Percentiles rank a stretch among this genome's conserved stretches.
These are phyloP conservation scores for Dendrocalamus sinicus DNA, from an alignment of 176 grass and related monocot genomes.

Conservation along the genomic window DNA sequence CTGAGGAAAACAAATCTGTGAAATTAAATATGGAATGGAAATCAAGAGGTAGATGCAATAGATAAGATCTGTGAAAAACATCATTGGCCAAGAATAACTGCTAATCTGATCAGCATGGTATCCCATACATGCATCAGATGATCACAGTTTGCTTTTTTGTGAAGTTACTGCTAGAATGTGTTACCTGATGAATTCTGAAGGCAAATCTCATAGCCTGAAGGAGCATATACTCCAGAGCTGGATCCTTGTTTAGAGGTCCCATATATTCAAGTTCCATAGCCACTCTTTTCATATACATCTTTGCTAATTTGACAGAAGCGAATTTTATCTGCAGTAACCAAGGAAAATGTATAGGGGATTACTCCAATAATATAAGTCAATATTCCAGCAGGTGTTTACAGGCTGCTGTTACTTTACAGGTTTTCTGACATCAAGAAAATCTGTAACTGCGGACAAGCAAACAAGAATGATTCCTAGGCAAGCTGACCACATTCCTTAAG, in stretches of 20 bases:
- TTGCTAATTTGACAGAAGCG: conserved; percentile 92
- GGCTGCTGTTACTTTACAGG: neutral
- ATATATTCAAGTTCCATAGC: conserved; percentile 91
- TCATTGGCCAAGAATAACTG: neutral
- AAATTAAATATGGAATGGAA: neutral
- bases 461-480: neutral
- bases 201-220: conserved; percentile 98
- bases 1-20: neutral
- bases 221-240: conserved; percentile 95
- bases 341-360: neutral
- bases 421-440: conserved; percentile 9
- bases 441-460: neutral
- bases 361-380: conserved; percentile 4
- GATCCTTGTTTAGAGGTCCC: conserved; percentile 90
- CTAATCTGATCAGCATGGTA: conserved; percentile 16
- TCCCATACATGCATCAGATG: neutral
- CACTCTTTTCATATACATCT: conserved; percentile 96
- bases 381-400: neutral
- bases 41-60: neutral
- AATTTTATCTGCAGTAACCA: conserved; percentile 82
- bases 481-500: neutral
- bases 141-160: neutral
- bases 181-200: conserved; percentile 99
- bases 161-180: neutral
- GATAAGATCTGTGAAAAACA: neutral